These are phyloP conservation scores for Solanum aculeatissimum DNA, from an alignment of 305 asterid genomes.

Conservation along the genomic window DNA sequence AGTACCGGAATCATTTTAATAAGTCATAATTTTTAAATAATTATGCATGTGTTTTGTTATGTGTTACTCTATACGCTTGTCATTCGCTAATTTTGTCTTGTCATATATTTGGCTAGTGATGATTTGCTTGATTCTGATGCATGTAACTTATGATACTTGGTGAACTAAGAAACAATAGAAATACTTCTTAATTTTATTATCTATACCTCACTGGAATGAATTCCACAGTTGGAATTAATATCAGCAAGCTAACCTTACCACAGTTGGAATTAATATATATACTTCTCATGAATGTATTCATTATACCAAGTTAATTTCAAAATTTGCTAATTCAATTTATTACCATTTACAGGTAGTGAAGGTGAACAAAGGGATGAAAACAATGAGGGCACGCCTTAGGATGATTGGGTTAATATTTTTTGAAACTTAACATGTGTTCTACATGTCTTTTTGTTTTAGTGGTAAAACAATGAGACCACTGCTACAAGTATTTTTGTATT, in stretches of 20 bases:
- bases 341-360: neutral
- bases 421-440: neutral
- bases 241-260: no score
- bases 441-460: neutral
- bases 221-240: no score
- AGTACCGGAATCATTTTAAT: neutral
- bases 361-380: neutral
- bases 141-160: no score
- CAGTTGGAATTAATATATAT: no score
- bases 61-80: conserved; percentile 2
- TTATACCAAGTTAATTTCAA: no score
- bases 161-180: no score
- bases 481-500: neutral
- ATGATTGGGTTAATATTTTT: neutral
- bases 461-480: neutral
- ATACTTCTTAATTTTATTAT: no score
- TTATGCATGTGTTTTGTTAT: conserved; percentile 12
- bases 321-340: neutral
- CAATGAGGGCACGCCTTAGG: neutral
- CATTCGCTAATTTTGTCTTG: neutral
- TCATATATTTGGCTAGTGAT: no score
- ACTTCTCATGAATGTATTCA: no score
- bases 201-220: no score
- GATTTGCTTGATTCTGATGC: no score
- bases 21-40: neutral